A percentile compares a stretch with the other conserved stretches of the same genome.
phyloP scores from a whole-genome alignment of 2,329 filamentous ascomycete species.

The Phyllosticta ampelicida region DNA sequence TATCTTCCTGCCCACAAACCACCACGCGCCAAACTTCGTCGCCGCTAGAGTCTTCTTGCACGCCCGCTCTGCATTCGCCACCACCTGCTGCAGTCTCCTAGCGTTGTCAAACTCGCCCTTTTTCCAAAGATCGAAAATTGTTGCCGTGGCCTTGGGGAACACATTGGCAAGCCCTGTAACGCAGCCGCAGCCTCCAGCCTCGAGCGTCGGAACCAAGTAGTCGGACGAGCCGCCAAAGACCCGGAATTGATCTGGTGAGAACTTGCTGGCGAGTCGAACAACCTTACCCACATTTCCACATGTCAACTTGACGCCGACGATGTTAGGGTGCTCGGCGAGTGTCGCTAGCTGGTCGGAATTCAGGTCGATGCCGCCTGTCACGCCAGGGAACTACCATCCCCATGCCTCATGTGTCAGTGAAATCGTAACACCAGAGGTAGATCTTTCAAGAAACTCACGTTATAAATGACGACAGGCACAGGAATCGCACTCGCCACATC shows the following conservation, averaged over 20 bases:
- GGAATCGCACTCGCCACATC: slow-evolving; percentile 28
- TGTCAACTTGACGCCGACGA: slow-evolving; percentile 56
- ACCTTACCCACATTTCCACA: slow-evolving; percentile 54
- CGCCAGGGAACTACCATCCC: slow-evolving; percentile 45
- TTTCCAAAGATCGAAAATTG: slow-evolving; percentile 33
- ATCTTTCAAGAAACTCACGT: slow-evolving; percentile 14
- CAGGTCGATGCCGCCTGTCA: slow-evolving; percentile 58
- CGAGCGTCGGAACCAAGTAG: slow-evolving; percentile 45
- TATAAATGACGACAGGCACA: slow-evolving; percentile 20
- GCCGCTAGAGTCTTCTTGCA: slow-evolving; percentile 40
- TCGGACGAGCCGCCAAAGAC: slow-evolving; percentile 59
- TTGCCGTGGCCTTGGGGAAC: slow-evolving; percentile 23
- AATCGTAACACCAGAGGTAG: not conserved
- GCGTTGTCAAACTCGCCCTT: slow-evolving; percentile 30
- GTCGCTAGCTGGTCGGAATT: slow-evolving; percentile 51
- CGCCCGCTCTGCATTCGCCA: slow-evolving; percentile 40
- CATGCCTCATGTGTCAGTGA: not conserved
- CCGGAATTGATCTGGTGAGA: slow-evolving; percentile 47
- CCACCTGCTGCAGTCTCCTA: slow-evolving; percentile 30
- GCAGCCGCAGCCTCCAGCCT: slow-evolving; percentile 38
- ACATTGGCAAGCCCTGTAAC: slow-evolving; percentile 40
- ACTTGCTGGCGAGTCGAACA: slow-evolving; percentile 42
- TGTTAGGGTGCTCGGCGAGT: slow-evolving; percentile 44
- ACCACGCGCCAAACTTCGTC: slow-evolving; percentile 38
- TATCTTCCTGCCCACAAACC: slow-evolving; percentile 30